phyloP scores from a whole-genome alignment of 768 basidiomycete species.

The Mycena metata region DNA sequence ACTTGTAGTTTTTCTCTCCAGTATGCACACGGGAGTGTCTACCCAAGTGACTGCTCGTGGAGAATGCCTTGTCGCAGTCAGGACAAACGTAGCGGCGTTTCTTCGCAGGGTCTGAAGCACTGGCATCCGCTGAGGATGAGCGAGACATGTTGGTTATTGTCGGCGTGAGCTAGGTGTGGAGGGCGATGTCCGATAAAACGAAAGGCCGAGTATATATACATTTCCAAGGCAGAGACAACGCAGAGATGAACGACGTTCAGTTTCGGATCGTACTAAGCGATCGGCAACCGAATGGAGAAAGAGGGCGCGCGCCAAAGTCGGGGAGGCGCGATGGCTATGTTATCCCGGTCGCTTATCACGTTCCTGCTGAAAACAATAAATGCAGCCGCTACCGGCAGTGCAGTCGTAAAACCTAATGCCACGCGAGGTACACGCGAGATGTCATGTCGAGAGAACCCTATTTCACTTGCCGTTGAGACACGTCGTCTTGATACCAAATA shows the following conservation, averaged over 20 bases:
- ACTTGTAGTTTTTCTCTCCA: constrained; percentile 77
- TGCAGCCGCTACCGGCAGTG: too few species aligned
- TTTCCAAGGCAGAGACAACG: constrained; percentile 9
- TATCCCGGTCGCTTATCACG: background rate
- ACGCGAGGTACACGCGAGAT: too few species aligned
- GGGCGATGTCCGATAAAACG: constrained; percentile 14
- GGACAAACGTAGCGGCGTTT: constrained; percentile 56
- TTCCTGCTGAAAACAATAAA: background rate
- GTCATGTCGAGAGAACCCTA: too few species aligned
- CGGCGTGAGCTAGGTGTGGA: background rate
- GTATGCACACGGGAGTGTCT: constrained; percentile 76
- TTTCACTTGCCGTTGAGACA: too few species aligned
- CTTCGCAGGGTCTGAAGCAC: constrained; percentile 4
- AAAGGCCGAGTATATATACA: constrained; percentile 24
- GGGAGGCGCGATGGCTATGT: constrained; percentile 7
- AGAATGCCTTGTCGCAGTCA: constrained; percentile 69
- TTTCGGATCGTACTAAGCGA: constrained; percentile 10
- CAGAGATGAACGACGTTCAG: too few species aligned
- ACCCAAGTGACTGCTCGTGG: constrained; percentile 75
- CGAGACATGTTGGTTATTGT: constrained; percentile 16
- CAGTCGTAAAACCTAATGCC: too few species aligned
- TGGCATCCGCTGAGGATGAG: constrained; percentile 5
- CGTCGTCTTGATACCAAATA: too few species aligned
- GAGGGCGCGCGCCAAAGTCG: background rate
- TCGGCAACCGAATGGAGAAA: background rate